Conservation (phyloP, 352 stramenopile genomes). For the Thraustotheca clavata region DNA sequence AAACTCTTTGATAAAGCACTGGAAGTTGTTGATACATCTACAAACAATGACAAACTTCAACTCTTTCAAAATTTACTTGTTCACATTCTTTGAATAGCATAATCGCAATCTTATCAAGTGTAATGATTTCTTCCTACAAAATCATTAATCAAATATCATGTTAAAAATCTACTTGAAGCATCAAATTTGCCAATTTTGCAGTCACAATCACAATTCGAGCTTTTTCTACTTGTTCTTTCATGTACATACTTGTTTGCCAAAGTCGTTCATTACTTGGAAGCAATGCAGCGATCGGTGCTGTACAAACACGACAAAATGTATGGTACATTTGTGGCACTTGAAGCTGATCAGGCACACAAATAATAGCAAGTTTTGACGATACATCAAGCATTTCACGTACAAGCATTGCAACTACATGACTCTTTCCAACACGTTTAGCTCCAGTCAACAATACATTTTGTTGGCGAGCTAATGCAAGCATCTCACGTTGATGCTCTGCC, state of each 20-base stretch:
- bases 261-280: background rate
- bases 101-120: constrained; percentile 30
- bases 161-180: constrained; percentile 1
- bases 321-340: constrained; percentile 2
- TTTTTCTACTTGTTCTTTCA: background rate
- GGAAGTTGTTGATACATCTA: background rate
- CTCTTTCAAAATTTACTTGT: constrained; percentile 32
- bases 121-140: constrained; percentile 16
- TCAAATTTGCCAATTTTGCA: background rate
- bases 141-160: background rate
- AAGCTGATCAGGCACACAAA: background rate
- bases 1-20: background rate
- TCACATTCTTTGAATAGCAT: constrained; percentile 61
- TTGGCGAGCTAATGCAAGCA: constrained; percentile 47
- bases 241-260: background rate
- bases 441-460: constrained; percentile 61
- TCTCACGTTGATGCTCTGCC: constrained; percentile 57
- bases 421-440: constrained; percentile 52
- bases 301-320: background rate
- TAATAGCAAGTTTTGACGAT: background rate
- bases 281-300: background rate
- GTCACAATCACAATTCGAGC: constrained; percentile 1
- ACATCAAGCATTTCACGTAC: constrained; percentile 32
- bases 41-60: background rate
- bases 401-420: constrained; percentile 45